Evolutionary conservation across 768 basidiomycete species (phyloP).

Genomic region (Lactarius hatsudake): DNA sequence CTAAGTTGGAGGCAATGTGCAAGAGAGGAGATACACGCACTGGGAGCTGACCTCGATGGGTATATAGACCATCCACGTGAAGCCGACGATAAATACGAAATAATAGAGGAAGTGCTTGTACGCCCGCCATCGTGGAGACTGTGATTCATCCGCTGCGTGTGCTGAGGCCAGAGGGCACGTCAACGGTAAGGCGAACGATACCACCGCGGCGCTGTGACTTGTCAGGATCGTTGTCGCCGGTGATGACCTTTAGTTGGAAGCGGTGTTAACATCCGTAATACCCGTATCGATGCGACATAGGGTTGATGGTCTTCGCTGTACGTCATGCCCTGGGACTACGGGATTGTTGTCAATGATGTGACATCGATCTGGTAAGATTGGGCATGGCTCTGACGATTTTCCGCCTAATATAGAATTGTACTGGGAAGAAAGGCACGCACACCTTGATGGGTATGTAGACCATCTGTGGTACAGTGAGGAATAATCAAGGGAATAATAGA

Average conservation of each 20-base stretch:
- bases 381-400: no score
- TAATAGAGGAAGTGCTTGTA: slow-evolving; percentile 80
- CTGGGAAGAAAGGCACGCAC: no score
- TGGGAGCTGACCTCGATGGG: slow-evolving; percentile 66
- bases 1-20: slow-evolving; percentile 11
- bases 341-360: no score
- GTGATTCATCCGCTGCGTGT: slow-evolving; percentile 30
- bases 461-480: no score
- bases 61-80: slow-evolving; percentile 76
- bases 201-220: slow-evolving; percentile 30
- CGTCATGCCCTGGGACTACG: no score
- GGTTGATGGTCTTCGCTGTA: background rate
- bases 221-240: background rate
- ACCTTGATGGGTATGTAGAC: no score
- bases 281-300: background rate
- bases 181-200: slow-evolving; percentile 50
- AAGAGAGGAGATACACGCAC: slow-evolving; percentile 46
- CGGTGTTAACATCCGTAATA: slow-evolving; percentile 28
- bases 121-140: slow-evolving; percentile 68
- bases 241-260: slow-evolving; percentile 13
- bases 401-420: no score
- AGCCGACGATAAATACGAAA: slow-evolving; percentile 51
- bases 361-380: no score
- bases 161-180: no score
- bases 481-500: no score